Evolutionary conservation across 805 yeast genomes (phyloP).

Genomic region (Metschnikowia aberdeeniae): DNA sequence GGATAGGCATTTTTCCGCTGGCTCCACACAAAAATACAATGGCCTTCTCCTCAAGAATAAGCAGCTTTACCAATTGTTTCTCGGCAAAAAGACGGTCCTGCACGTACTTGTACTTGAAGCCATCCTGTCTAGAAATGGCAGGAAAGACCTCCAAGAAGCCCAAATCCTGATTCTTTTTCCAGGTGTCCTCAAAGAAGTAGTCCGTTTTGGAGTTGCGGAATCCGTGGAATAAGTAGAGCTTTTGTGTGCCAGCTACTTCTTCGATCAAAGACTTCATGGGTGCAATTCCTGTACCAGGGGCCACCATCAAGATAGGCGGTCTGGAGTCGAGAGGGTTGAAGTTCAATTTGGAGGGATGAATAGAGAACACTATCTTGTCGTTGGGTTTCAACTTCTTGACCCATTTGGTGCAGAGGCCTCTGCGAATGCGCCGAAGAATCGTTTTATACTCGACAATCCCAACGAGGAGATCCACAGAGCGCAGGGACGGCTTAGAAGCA

Average conservation of each 20-base stretch:
- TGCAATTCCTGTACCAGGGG: constrained; percentile 97
- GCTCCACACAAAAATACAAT: constrained; percentile 84
- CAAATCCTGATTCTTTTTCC: constrained; percentile 36
- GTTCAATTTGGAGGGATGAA: constrained; percentile 44
- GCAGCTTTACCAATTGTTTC: constrained; percentile 45
- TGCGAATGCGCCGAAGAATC: constrained; percentile 65
- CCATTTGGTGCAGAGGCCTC: constrained; percentile 83
- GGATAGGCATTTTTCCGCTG: constrained; percentile 90
- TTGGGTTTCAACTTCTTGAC: constrained; percentile 47
- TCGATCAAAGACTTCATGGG: constrained; percentile 77
- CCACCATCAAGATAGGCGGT: constrained; percentile 61
- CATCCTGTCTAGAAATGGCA: constrained; percentile 48
- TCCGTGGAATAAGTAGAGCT: constrained; percentile 65
- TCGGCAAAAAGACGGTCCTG: constrained; percentile 65
- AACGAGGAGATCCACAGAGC: constrained; percentile 59
- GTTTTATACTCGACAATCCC: constrained; percentile 89
- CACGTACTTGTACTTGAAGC: constrained; percentile 52
- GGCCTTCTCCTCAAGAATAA: constrained; percentile 54
- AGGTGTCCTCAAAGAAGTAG: constrained; percentile 55
- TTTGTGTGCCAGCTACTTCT: constrained; percentile 24
- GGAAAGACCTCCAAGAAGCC: constrained; percentile 35
- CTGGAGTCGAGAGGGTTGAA: constrained; percentile 19
- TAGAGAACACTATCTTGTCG: constrained; percentile 49
- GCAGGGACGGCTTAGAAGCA: constrained; percentile 53
- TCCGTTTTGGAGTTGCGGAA: constrained; percentile 65